Evolutionary conservation across 768 basidiomycete species (phyloP).

Genomic region (Suillus cothurnatus): DNA sequence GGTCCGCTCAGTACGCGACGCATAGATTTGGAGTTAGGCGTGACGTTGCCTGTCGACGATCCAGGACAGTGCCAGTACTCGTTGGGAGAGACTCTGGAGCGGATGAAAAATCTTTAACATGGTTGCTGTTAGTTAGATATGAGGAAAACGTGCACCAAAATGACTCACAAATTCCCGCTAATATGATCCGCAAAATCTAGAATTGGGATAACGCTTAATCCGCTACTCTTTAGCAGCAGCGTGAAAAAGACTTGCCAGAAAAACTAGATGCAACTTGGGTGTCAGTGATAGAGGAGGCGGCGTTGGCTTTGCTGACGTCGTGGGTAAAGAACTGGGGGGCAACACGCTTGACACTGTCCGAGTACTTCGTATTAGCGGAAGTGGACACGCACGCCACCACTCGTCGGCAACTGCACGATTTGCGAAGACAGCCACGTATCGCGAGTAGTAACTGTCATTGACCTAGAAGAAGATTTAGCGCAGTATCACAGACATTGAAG

Average conservation of each 20-base stretch:
- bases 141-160: background rate
- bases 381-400: conserved; percentile 29
- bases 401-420: conserved; percentile 26
- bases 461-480: background rate
- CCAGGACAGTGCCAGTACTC: conserved; percentile 7
- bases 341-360: background rate
- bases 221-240: background rate
- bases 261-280: background rate
- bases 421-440: conserved; percentile 27
- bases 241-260: conserved; percentile 1
- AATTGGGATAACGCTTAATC: background rate
- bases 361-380: conserved; percentile 7
- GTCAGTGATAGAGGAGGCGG: background rate
- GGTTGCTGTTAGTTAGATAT: background rate
- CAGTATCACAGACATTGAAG: background rate
- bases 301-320: background rate
- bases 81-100: conserved; percentile 1
- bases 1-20: background rate
- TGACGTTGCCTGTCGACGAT: background rate
- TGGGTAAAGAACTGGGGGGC: background rate
- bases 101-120: background rate
- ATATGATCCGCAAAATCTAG: background rate
- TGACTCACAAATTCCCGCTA: background rate
- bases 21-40: conserved; percentile 1
- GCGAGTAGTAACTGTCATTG: background rate